Conservation (phyloP, 2,329 filamentous ascomycete genomes). For the Trichophyton schoenleinii region DNA sequence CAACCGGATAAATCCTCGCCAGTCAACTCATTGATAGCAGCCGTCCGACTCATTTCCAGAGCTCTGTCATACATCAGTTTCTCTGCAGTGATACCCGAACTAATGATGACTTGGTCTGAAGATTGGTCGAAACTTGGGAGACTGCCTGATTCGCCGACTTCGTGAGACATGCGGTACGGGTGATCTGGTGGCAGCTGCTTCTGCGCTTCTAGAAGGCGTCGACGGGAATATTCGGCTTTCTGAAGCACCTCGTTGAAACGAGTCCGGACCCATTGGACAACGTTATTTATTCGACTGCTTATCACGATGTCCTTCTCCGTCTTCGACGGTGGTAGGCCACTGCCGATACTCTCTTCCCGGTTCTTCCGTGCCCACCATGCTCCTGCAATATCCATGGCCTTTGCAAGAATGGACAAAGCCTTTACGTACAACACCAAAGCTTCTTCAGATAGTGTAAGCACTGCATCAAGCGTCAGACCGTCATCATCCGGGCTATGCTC, state of each 20-base stretch:
- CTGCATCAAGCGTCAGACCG: constrained; percentile 71
- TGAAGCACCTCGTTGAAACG: constrained; percentile 96
- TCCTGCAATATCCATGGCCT: constrained; percentile 90
- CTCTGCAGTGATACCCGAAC: constrained; percentile 81
- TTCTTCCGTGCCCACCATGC: constrained; percentile 79
- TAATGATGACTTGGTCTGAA: constrained; percentile 68
- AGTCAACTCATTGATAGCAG: constrained; percentile 90
- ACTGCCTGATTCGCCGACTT: constrained; percentile 45
- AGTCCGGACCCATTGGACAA: constrained; percentile 86
- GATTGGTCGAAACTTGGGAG: constrained; percentile 41
- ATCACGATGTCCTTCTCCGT: constrained; percentile 32
- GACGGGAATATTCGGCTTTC: constrained; percentile 87
- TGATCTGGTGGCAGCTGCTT: constrained; percentile 72
- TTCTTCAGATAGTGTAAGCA: constrained; percentile 81
- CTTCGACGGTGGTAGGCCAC: constrained; percentile 26
- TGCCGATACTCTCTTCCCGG: constrained; percentile 45
- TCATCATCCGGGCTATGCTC: constrained; percentile 56
- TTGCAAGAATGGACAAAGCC: constrained; percentile 74
- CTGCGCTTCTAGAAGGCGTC: constrained; percentile 78
- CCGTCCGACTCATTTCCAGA: constrained; percentile 87
- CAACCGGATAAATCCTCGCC: constrained; percentile 78
- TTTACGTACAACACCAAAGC: constrained; percentile 94
- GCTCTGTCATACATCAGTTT: constrained; percentile 97
- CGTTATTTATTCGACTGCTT: constrained; percentile 68
- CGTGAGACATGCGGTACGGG: constrained; percentile 66